Conservation (phyloP, 2,329 filamentous ascomycete species). For the Aspergillus novoparasiticus region DNA sequence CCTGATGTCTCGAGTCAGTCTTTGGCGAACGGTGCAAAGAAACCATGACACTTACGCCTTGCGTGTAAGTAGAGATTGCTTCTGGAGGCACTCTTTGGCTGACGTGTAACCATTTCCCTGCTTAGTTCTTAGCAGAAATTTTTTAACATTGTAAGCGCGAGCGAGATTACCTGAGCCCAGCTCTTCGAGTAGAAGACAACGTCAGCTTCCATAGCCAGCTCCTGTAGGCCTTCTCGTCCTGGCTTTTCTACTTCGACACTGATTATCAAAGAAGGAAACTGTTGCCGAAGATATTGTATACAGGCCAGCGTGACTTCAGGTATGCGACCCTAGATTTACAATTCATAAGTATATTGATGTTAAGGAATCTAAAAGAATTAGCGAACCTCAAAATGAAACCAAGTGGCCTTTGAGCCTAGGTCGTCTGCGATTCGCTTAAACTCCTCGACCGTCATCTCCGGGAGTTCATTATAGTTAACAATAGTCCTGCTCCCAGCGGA, state of each 20-base stretch:
- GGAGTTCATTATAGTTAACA: slow-evolving; percentile 68
- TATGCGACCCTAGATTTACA: slow-evolving; percentile 58
- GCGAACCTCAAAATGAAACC: slow-evolving; percentile 73
- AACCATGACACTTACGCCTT: slow-evolving; percentile 48
- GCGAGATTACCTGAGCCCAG: slow-evolving; percentile 65
- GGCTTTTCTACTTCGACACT: slow-evolving; percentile 77
- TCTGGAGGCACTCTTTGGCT: slow-evolving; percentile 55
- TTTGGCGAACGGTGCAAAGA: background rate
- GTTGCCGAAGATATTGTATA: slow-evolving; percentile 57
- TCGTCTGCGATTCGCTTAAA: slow-evolving; percentile 53
- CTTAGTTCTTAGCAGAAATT: background rate
- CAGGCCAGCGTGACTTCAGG: slow-evolving; percentile 63
- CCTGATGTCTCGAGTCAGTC: slow-evolving; percentile 30
- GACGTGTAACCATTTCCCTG: slow-evolving; percentile 46
- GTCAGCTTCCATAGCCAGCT: slow-evolving; percentile 65
- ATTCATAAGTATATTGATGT: background rate
- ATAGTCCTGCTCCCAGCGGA: slow-evolving; percentile 66
- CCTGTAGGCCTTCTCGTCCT: slow-evolving; percentile 59
- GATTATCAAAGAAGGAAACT: slow-evolving; percentile 51
- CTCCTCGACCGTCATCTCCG: slow-evolving; percentile 67
- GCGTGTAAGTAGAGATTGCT: slow-evolving; percentile 42
- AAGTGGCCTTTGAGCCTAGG: slow-evolving; percentile 45
- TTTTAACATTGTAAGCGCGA: slow-evolving; percentile 3
- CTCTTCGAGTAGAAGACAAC: slow-evolving; percentile 73
- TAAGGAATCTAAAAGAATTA: background rate